Percentiles rank a stretch among this genome's conserved stretches.
Evolutionary conservation across 176 grass and related monocot species (phyloP).

Genomic region (Saccharum spontaneum): DNA sequence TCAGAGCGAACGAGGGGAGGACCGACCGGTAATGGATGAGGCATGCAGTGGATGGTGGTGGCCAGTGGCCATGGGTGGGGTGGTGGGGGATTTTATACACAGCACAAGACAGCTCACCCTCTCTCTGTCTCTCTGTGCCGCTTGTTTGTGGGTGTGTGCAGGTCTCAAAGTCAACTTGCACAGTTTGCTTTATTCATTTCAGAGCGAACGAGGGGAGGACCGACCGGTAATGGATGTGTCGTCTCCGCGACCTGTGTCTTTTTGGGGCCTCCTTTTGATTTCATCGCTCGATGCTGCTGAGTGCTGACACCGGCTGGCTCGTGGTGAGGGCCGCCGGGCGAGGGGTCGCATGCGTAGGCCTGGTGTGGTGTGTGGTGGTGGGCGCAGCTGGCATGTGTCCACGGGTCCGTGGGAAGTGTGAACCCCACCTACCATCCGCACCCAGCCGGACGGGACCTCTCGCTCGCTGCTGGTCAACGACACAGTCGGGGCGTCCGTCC

Average conservation of each 20-base stretch:
- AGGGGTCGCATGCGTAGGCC: constrained; percentile 6
- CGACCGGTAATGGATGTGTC: neutral
- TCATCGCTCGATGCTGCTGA: neutral
- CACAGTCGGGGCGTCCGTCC: neutral
- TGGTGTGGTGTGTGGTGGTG: neutral
- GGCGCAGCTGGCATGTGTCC: constrained; percentile 11
- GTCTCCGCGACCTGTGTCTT: neutral
- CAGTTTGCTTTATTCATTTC: constrained; percentile 6
- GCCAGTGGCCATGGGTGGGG: neutral
- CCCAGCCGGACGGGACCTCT: neutral
- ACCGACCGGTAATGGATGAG: neutral
- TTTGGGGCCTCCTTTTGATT: neutral
- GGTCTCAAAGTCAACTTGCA: neutral
- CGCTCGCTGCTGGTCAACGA: neutral
- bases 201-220: neutral
- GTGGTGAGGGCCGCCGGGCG: neutral
- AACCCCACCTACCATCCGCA: constrained; percentile 8
- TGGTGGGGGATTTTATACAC: constrained; percentile 41
- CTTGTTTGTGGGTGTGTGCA: neutral
- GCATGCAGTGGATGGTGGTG: neutral
- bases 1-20: neutral
- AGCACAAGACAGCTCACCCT: too few species aligned
- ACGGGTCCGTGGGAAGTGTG: neutral
- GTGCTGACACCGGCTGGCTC: neutral
- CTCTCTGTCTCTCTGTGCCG: neutral